Evolutionary conservation across 495 filamentous ascomycete genomes (phyloP), one percentile per base, ranked within the genome.

Genomic region (Aspergillus cristatus): DNA sequence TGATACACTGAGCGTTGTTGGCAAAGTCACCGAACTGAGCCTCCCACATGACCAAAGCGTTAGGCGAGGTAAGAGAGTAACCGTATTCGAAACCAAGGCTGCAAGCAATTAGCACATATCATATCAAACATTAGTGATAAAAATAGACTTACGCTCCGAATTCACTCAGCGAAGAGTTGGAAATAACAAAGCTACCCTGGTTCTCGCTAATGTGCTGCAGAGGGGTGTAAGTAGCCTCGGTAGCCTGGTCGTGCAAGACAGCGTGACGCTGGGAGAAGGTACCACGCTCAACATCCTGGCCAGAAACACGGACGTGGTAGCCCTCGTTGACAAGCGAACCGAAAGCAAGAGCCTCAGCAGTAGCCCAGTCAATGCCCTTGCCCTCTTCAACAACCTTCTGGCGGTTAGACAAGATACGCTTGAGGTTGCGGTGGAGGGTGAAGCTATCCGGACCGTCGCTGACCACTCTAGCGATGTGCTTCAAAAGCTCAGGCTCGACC

Each of bases 11-110:
- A 31, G 89, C 86, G 63, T 95, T 97, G 76, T 98, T 98, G 70
- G 89, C 91, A 48, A 98, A 98, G 64, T 98, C 91, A 69, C 91
- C 91, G 60, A 98, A 98, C 67, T 98, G 91, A 22, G 91, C 91
- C 64, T 98, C 91, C 91, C 91, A 98, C 76, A 98, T 89, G 43
- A 97, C 87, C 18, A 98, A 76, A 28, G 90, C 91, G 58, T 94
- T 90, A 28, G 91, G 91, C 31, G 93, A 96, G 38, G 86, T 93
- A 32, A 98, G 65, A 7, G 93, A 97, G 70, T 98, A 98, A 51
- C 91, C 91, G 53, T 98, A 98, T 62, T 98, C 91, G 57, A 98
- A 98, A 41, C 91, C 91, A 47, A 98, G 84, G 50, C 74, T 77
- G 45, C 7, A 38, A 43, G 18, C 43, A 18, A 41, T 66, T 50